phyloP scores from a whole-genome alignment of 164 flowering plant species.

The Akebia trifoliata region DNA sequence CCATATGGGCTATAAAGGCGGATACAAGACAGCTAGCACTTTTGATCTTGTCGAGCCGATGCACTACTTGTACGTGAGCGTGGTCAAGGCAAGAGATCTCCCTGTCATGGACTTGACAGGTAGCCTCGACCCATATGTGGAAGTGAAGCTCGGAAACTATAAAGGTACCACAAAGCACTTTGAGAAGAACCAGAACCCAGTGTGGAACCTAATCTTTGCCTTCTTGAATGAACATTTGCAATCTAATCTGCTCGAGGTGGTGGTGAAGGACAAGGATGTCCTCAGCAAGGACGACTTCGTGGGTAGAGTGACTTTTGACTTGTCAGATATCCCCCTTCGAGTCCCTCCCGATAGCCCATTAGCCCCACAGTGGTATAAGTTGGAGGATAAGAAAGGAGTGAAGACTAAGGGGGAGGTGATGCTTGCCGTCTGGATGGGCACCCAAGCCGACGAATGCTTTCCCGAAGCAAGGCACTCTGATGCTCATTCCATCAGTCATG shows the following conservation, averaged over 20 bases:
- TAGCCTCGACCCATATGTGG: slow-evolving; percentile 77
- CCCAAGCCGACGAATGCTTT: slow-evolving; percentile 87
- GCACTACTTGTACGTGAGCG: slow-evolving; percentile 66
- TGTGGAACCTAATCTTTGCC: slow-evolving; percentile 66
- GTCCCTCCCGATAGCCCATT: slow-evolving; percentile 88
- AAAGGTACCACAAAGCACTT: slow-evolving; percentile 57
- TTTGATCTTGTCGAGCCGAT: slow-evolving; percentile 82
- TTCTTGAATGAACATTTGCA: slow-evolving; percentile 66
- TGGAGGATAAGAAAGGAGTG: slow-evolving; percentile 59
- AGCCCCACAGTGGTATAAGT: slow-evolving; percentile 82
- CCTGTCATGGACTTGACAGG: slow-evolving; percentile 73
- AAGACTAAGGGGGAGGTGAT: slow-evolving; percentile 64
- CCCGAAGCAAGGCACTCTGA: slow-evolving; percentile 86
- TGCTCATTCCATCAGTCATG: slow-evolving; percentile 46
- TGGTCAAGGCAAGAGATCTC: slow-evolving; percentile 71
- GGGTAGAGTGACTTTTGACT: slow-evolving; percentile 51
- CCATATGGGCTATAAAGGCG: slow-evolving; percentile 44
- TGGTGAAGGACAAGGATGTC: slow-evolving; percentile 66
- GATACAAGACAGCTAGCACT: slow-evolving; percentile 55
- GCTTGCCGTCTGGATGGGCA: slow-evolving; percentile 95
- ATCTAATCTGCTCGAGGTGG: slow-evolving; percentile 48
- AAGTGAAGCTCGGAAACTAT: slow-evolving; percentile 85
- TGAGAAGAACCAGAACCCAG: slow-evolving; percentile 77
- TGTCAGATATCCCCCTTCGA: slow-evolving; percentile 61
- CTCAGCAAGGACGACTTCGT: slow-evolving; percentile 69